phyloP scores from a whole-genome alignment of 768 basidiomycete genomes.

The Asterophora lycoperdoides region DNA sequence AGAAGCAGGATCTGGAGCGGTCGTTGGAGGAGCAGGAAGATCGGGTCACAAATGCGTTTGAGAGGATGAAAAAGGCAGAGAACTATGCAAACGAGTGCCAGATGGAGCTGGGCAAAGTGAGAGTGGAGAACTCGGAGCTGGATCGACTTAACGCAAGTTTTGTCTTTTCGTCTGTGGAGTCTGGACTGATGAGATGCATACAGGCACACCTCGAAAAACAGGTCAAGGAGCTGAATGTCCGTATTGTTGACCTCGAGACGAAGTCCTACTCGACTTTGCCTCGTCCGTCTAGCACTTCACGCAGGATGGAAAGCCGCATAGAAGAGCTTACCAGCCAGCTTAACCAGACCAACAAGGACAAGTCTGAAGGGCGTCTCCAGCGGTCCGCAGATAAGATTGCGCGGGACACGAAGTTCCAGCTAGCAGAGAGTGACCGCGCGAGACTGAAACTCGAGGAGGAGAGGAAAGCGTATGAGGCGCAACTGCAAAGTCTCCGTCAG shows the following conservation, averaged over 20 bases:
- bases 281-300: conserved; percentile 48
- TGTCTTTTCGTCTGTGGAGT: conserved; percentile 1
- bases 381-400: conserved; percentile 32
- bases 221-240: conserved; percentile 78
- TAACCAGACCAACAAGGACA: conserved; percentile 47
- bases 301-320: conserved; percentile 64
- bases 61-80: conserved; percentile 81
- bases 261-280: conserved; percentile 67
- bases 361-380: conserved; percentile 36
- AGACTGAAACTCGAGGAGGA: conserved; percentile 63
- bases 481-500: conserved; percentile 52
- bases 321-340: conserved; percentile 68
- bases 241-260: conserved; percentile 79
- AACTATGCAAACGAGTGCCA: conserved; percentile 70
- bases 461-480: conserved; percentile 52
- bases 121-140: conserved; percentile 78
- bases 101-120: conserved; percentile 66
- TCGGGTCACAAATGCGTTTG: conserved; percentile 63
- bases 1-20: conserved; percentile 79
- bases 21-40: conserved; percentile 77
- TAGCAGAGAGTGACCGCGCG: conserved; percentile 60
- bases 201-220: conserved; percentile 84
- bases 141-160: conserved; percentile 67
- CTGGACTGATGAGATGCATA: background rate
- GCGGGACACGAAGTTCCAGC: conserved; percentile 50